These are phyloP conservation scores for Paramecium sonneborni DNA, from an alignment of 73 alveolate genomes.

Conservation along the genomic window DNA sequence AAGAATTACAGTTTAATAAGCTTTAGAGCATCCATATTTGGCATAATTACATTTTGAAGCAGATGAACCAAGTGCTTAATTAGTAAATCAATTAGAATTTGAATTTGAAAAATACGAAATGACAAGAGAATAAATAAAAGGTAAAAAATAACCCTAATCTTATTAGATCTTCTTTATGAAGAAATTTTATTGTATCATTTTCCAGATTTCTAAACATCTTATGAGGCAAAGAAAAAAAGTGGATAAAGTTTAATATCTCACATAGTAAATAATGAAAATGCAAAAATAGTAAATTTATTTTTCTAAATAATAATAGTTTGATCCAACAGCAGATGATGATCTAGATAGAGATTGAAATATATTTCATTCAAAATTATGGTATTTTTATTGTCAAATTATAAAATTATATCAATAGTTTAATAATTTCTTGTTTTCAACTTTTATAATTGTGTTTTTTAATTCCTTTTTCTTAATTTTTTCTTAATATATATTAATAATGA, in stretches of 20 bases:
- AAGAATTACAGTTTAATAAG: slow-evolving; percentile 90
- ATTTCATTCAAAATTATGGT: neutral
- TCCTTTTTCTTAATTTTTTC: too few species aligned
- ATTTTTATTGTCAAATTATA: too few species aligned
- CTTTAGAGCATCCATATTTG: slow-evolving; percentile 90
- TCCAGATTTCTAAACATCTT: slow-evolving; percentile 60
- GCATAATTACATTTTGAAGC: slow-evolving; percentile 72
- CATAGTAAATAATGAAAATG: slow-evolving; percentile 44
- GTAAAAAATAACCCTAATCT: neutral
- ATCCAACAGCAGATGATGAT: slow-evolving; percentile 60
- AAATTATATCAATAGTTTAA: too few species aligned
- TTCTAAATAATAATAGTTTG: neutral
- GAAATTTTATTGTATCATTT: slow-evolving; percentile 75
- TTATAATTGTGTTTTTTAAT: too few species aligned
- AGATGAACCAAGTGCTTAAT: slow-evolving; percentile 68
- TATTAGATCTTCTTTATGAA: slow-evolving; percentile 71
- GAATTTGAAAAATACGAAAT: slow-evolving; percentile 69
- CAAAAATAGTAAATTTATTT: neutral
- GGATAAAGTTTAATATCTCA: slow-evolving; percentile 48
- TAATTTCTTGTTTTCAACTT: too few species aligned
- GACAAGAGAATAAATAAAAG: slow-evolving; percentile 67
- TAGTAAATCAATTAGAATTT: slow-evolving; percentile 62
- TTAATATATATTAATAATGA: too few species aligned
- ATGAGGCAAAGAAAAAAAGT: slow-evolving; percentile 64
- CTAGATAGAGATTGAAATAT: slow-evolving; percentile 41